phyloP scores from a whole-genome alignment of 2,329 filamentous ascomycete species.

The Scolecobasidium constrictum region DNA sequence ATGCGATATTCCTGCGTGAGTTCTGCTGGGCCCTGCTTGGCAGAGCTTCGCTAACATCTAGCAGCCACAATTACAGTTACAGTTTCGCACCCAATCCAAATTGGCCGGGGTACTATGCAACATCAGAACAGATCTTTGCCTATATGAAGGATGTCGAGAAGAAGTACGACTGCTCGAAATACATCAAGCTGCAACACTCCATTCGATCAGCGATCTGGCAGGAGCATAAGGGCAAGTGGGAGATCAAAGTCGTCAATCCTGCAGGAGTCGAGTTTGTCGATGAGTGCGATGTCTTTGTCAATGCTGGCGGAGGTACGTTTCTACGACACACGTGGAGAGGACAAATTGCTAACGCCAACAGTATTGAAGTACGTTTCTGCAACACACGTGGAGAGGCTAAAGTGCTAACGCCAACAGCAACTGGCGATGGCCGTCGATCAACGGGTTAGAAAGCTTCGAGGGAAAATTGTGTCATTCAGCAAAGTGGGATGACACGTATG shows the following conservation, averaged over 20 bases:
- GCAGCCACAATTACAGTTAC: slow-evolving; percentile 36
- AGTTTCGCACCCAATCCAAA: slow-evolving; percentile 49
- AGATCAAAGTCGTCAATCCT: slow-evolving; percentile 22
- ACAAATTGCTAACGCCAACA: too few species aligned
- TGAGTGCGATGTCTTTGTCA: slow-evolving; percentile 43
- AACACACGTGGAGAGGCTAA: too few species aligned
- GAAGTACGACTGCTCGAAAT: slow-evolving; percentile 43
- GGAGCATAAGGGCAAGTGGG: slow-evolving; percentile 39
- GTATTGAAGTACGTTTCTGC: too few species aligned
- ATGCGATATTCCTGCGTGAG: slow-evolving; percentile 27
- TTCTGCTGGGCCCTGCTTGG: slow-evolving; percentile 21
- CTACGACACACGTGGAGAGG: too few species aligned
- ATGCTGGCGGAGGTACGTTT: too few species aligned
- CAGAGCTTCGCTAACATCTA: too few species aligned
- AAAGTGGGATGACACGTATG: slow-evolving; percentile 48
- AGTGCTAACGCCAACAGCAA: too few species aligned
- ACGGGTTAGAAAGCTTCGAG: slow-evolving; percentile 36
- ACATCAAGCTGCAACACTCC: slow-evolving; percentile 46
- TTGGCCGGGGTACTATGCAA: slow-evolving; percentile 47
- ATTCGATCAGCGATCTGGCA: slow-evolving; percentile 46
- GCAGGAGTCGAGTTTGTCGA: slow-evolving; percentile 38
- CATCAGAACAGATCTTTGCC: slow-evolving; percentile 46
- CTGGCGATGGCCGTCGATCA: too few species aligned
- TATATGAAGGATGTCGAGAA: slow-evolving; percentile 44
- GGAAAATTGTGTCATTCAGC: slow-evolving; percentile 47